These are phyloP conservation scores for Kwoniella mangroviensis DNA, from an alignment of 768 basidiomycete species.

Conservation along the genomic window DNA sequence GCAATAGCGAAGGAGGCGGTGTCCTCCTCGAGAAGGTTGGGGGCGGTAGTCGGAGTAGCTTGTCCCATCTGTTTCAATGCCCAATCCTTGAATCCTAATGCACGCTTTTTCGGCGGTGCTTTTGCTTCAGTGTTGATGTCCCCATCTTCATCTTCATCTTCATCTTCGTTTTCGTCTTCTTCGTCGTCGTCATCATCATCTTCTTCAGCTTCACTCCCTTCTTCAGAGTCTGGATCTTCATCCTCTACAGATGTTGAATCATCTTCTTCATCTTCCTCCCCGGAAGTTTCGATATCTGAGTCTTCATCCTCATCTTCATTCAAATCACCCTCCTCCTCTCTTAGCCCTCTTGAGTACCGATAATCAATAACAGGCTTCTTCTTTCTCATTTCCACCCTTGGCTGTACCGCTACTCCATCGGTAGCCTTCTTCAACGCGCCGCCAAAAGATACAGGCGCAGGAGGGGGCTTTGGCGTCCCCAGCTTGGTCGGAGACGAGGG, in stretches of 20 bases:
- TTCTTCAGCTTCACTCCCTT: conserved; percentile 32
- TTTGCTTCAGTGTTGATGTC: conserved; percentile 37
- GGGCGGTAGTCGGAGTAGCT: conserved; percentile 30
- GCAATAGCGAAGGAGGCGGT: conserved; percentile 45
- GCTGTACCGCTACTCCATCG: conserved; percentile 67
- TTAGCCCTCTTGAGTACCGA: conserved; percentile 16
- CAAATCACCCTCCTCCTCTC: conserved; percentile 23
- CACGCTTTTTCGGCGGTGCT: conserved; percentile 44
- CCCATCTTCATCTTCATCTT: conserved; percentile 33
- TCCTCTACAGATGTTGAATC: conserved; percentile 16
- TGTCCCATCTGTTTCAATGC: conserved; percentile 74
- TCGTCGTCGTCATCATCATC: conserved; percentile 37
- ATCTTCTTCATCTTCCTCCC: conserved; percentile 36
- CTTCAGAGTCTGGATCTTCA: conserved; percentile 37
- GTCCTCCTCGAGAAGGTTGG: conserved; percentile 17
- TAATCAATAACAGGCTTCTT: conserved; percentile 32
- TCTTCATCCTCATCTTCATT: conserved; percentile 43
- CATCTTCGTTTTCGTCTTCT: conserved; percentile 34
- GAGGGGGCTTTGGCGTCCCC: background rate
- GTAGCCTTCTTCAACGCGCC: conserved; percentile 70
- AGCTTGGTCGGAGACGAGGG: conserved; percentile 15
- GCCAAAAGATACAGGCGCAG: conserved; percentile 56
- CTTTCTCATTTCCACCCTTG: conserved; percentile 62
- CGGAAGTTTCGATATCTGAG: conserved; percentile 27
- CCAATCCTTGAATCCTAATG: conserved; percentile 82